Percentiles rank a stretch among this genome's conserved stretches.
Evolutionary conservation across 2,329 filamentous ascomycete species (phyloP).

Genomic region (Aspergillus sp.): DNA sequence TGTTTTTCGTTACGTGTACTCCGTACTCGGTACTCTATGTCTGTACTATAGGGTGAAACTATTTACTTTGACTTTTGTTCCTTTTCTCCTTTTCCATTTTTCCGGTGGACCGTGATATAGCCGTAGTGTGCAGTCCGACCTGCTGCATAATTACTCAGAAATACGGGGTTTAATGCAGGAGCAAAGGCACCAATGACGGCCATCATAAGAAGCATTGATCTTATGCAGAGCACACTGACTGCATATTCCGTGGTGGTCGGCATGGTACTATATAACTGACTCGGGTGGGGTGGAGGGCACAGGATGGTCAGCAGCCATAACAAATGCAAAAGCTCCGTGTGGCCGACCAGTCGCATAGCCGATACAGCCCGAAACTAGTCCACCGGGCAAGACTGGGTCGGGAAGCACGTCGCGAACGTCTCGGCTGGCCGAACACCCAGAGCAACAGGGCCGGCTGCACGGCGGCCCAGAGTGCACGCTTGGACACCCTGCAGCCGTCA

Average conservation of each 20-base stretch:
- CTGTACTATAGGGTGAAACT: not conserved
- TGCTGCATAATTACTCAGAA: too few relatives aligned
- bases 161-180: too few relatives aligned
- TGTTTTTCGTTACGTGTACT: slow-evolving; percentile 2
- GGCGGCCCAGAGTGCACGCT: too few relatives aligned
- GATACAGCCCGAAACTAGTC: slow-evolving; percentile 26
- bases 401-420: not conserved
- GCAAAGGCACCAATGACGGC: too few relatives aligned
- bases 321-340: slow-evolving; percentile 22
- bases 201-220: too few relatives aligned
- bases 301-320: not conserved
- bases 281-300: too few relatives aligned
- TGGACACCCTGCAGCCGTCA: too few relatives aligned
- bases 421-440: not conserved
- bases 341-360: slow-evolving; percentile 24
- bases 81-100: slow-evolving; percentile 4
- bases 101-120: not conserved
- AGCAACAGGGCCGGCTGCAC: not conserved
- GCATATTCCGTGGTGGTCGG: too few relatives aligned
- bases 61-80: not conserved
- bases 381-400: slow-evolving; percentile 7
- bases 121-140: too few relatives aligned
- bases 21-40: not conserved
- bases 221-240: too few relatives aligned
- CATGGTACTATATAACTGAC: too few relatives aligned